Conservation (phyloP, 345 rosid species). For the Pugionium cornutum region DNA sequence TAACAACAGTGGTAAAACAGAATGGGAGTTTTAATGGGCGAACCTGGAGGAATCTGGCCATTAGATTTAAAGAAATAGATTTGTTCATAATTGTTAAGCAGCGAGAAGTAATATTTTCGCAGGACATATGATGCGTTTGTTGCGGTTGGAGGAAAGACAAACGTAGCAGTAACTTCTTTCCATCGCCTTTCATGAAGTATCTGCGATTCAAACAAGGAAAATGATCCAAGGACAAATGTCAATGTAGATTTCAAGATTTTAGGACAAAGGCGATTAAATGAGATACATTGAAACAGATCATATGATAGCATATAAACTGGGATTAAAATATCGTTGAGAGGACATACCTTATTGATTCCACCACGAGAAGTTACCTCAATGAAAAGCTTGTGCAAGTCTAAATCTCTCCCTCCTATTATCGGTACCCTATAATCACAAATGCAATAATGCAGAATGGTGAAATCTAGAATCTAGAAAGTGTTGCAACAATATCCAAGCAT, state of each 20-base stretch:
- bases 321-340: constrained; percentile 6
- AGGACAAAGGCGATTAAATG: neutral
- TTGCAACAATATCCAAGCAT: constrained; percentile 14
- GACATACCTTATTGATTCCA: constrained; percentile 82
- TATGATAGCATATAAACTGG: neutral
- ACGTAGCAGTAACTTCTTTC: constrained; percentile 94
- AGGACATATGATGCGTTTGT: constrained; percentile 93
- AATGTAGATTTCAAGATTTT: neutral
- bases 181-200: constrained; percentile 78
- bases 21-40: constrained; percentile 11
- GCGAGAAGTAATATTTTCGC: constrained; percentile 83
- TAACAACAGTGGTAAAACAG: neutral
- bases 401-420: constrained; percentile 83
- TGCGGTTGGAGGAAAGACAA: constrained; percentile 95
- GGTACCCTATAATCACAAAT: constrained; percentile 66
- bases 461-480: neutral
- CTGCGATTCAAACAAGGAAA: constrained; percentile 45
- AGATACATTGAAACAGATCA: neutral
- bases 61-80: constrained; percentile 64
- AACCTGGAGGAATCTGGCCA: constrained; percentile 66
- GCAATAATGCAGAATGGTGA: neutral
- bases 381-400: constrained; percentile 88
- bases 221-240: constrained; percentile 2
- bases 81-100: constrained; percentile 81
- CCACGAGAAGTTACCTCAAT: constrained; percentile 97